Evolutionary conservation across 2,329 filamentous ascomycete species (phyloP).

Genomic region (Fulvia fulva): DNA sequence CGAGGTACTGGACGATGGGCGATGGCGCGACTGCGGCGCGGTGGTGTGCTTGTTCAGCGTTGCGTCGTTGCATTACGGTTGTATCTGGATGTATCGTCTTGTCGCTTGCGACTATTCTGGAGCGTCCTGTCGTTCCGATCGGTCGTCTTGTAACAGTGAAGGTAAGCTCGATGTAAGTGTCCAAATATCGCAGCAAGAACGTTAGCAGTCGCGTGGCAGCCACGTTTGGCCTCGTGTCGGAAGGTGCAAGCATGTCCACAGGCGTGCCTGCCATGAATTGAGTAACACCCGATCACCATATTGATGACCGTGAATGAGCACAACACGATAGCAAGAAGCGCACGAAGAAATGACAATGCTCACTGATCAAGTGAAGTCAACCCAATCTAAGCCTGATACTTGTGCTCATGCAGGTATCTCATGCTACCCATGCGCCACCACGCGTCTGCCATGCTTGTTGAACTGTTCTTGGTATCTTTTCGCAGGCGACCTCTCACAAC

Average conservation of each 20-base stretch:
- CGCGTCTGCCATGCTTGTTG: constrained; percentile 8
- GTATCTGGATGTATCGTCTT: neutral
- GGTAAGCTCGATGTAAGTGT: too few relatives aligned
- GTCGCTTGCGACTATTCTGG: neutral
- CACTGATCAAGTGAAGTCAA: neutral
- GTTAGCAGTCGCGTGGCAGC: neutral
- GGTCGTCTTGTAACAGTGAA: neutral
- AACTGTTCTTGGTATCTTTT: constrained; percentile 1
- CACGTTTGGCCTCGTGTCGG: neutral
- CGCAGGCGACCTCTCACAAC: neutral
- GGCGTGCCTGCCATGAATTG: neutral
- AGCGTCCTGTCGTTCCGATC: too few relatives aligned
- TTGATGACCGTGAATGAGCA: too few relatives aligned
- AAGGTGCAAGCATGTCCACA: neutral
- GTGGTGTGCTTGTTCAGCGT: neutral
- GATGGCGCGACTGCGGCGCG: neutral
- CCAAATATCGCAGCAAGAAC: neutral
- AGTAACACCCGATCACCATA: neutral
- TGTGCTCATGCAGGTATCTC: constrained; percentile 8
- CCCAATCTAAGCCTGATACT: constrained; percentile 7
- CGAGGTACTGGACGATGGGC: neutral
- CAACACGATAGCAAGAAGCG: neutral
- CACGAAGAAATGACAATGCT: neutral
- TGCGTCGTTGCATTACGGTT: neutral
- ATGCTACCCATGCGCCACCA: constrained; percentile 5